phyloP scores from a whole-genome alignment of 768 basidiomycete species.

The Tricholoma terreum region DNA sequence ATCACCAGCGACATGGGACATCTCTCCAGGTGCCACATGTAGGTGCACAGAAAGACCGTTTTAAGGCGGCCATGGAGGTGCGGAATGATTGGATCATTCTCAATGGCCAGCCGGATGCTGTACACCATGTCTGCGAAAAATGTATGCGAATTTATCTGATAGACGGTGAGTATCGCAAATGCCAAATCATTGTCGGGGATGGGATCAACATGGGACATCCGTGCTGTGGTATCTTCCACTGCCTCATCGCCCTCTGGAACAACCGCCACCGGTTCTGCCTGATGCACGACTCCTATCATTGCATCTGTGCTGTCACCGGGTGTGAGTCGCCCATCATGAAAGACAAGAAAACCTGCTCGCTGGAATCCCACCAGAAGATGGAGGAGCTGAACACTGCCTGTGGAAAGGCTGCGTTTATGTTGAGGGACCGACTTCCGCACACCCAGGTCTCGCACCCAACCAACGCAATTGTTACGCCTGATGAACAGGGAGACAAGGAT shows the following conservation, averaged over 20 bases:
- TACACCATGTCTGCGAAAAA: constrained; percentile 23
- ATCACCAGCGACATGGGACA: constrained; percentile 4
- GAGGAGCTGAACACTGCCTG: neutral
- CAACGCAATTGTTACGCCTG: neutral
- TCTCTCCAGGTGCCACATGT: constrained; percentile 20
- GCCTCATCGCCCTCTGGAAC: constrained; percentile 4
- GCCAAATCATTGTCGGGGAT: constrained; percentile 10
- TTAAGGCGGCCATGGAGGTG: constrained; percentile 21
- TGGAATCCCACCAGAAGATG: neutral
- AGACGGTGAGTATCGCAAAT: constrained; percentile 6
- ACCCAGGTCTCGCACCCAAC: neutral
- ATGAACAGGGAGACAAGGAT: no score
- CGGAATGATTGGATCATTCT: constrained; percentile 21
- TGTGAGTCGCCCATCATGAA: neutral
- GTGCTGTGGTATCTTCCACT: constrained; percentile 7
- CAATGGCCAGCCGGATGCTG: constrained; percentile 22
- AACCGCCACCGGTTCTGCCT: constrained; percentile 7
- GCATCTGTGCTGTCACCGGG: constrained; percentile 1
- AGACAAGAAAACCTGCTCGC: neutral
- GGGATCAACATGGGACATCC: constrained; percentile 11
- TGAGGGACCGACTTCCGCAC: neutral
- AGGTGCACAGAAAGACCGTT: constrained; percentile 23
- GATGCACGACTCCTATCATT: neutral
- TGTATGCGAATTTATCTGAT: constrained; percentile 17
- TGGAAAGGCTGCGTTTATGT: neutral